Percentiles rank a stretch among this genome's conserved stretches.
Evolutionary conservation across 768 basidiomycete genomes (phyloP).

Genomic region (Trametes meyenii): DNA sequence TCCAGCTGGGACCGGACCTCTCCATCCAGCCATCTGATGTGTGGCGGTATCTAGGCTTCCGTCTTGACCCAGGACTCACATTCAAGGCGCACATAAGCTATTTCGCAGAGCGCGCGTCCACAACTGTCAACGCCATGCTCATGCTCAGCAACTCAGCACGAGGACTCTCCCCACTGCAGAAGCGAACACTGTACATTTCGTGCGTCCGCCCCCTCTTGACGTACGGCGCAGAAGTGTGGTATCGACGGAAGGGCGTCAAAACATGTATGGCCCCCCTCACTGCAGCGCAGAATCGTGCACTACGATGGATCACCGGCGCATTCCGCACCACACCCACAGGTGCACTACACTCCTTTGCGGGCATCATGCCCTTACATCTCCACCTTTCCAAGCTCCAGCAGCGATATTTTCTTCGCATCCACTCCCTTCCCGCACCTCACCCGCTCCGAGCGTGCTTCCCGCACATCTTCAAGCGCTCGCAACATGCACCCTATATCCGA

Average conservation of each 20-base stretch:
- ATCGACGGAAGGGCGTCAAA: constrained; percentile 4
- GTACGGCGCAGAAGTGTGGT: constrained; percentile 26
- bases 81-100: constrained; percentile 17
- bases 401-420: too few species aligned
- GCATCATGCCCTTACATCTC: neutral
- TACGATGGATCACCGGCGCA: constrained; percentile 1
- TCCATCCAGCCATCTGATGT: too few species aligned
- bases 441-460: neutral
- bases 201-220: constrained; percentile 23
- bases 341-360: neutral
- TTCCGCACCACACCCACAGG: neutral
- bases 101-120: constrained; percentile 19
- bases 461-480: neutral
- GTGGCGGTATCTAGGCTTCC: too few species aligned
- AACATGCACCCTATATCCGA: neutral
- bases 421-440: neutral
- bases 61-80: constrained; percentile 18
- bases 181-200: constrained; percentile 23
- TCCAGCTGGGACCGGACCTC: too few species aligned
- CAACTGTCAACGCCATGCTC: constrained; percentile 7
- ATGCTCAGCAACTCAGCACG: constrained; percentile 26
- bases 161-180: constrained; percentile 20
- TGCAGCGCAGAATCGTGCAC: neutral
- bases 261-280: neutral
- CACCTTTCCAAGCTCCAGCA: too few species aligned